phyloP scores from a whole-genome alignment of 306 rosid genomes.

The Acmispon strigosus region DNA sequence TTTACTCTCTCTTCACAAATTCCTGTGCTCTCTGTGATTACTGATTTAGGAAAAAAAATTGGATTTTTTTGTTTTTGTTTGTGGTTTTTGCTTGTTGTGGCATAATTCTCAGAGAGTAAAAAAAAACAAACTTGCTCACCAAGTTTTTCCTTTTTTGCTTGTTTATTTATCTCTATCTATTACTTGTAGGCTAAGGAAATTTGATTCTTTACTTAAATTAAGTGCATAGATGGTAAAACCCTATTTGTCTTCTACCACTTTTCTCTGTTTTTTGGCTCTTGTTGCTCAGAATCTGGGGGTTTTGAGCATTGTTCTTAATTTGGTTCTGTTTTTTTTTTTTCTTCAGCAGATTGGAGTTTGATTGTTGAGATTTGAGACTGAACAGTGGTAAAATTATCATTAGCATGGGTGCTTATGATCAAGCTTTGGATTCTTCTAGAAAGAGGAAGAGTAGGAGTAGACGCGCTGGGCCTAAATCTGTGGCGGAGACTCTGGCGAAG shows the following conservation, averaged over 20 bases:
- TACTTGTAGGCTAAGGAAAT: conserved; percentile 26
- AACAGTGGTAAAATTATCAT: not conserved
- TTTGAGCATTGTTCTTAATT: not conserved
- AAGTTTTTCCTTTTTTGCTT: not conserved
- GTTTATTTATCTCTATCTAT: not conserved
- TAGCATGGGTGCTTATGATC: conserved; percentile 48
- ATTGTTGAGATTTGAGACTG: not conserved
- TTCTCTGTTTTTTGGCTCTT: not conserved
- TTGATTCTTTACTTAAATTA: not conserved
- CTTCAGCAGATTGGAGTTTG: conserved; percentile 28
- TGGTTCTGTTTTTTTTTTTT: not conserved
- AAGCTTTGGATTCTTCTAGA: conserved; percentile 43
- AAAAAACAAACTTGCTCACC: not conserved
- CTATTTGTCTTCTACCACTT: not conserved
- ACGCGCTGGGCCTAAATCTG: conserved; percentile 38
- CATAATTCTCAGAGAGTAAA: not conserved
- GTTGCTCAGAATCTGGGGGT: not conserved
- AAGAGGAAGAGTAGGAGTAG: conserved; percentile 76
- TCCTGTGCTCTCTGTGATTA: not conserved
- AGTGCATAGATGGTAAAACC: not conserved
- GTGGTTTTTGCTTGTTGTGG: not conserved
- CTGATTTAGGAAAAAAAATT: not conserved
- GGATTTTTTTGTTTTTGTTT: not conserved
- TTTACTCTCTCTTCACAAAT: not conserved
- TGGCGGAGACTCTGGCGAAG: conserved; percentile 66